A percentile compares a stretch with the other conserved stretches of the same genome.
These are phyloP conservation scores for Lactuca sativa DNA, from an alignment of 129 eudicot genomes.

Conservation along the genomic window DNA sequence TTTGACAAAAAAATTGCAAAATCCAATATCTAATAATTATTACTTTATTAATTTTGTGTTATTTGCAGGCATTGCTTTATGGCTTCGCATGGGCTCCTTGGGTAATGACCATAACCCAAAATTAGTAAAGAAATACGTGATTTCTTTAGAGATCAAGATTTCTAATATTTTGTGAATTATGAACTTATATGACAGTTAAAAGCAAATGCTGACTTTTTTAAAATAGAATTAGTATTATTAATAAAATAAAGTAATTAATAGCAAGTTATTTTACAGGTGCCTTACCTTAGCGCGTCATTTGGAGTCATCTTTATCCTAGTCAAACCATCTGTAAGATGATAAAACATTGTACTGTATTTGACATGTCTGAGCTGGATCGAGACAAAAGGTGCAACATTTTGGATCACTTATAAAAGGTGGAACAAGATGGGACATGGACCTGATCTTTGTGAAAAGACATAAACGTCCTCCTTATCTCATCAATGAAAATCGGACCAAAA, in stretches of 20 bases:
- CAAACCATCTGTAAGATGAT: conserved; percentile 73
- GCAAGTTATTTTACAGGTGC: conserved; percentile 55
- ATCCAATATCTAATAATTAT: conserved; percentile 1
- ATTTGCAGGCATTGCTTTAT: conserved; percentile 78
- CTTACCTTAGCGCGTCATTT: conserved; percentile 86
- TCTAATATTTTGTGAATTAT: too few relatives aligned
- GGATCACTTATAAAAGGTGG: too few relatives aligned
- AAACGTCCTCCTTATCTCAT: not conserved
- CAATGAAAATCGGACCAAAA: not conserved
- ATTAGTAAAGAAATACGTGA: not conserved
- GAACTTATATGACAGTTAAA: not conserved
- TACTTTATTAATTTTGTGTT: not conserved
- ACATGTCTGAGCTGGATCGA: too few relatives aligned
- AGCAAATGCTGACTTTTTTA: conserved; percentile 3
- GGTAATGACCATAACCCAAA: conserved; percentile 44
- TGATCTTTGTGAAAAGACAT: not conserved
- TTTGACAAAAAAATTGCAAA: not conserved
- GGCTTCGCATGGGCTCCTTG: conserved; percentile 99
- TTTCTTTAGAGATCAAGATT: not conserved
- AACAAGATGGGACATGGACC: too few relatives aligned
- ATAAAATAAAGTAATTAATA: not conserved
- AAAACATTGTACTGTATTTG: too few relatives aligned
- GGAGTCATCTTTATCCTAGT: conserved; percentile 85
- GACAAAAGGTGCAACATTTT: too few relatives aligned
- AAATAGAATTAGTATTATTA: not conserved